Percentiles rank a stretch among this genome's conserved stretches.
These are phyloP conservation scores for Helenozyma rhizophorensis DNA, from an alignment of 805 yeast genomes.

Conservation along the genomic window DNA sequence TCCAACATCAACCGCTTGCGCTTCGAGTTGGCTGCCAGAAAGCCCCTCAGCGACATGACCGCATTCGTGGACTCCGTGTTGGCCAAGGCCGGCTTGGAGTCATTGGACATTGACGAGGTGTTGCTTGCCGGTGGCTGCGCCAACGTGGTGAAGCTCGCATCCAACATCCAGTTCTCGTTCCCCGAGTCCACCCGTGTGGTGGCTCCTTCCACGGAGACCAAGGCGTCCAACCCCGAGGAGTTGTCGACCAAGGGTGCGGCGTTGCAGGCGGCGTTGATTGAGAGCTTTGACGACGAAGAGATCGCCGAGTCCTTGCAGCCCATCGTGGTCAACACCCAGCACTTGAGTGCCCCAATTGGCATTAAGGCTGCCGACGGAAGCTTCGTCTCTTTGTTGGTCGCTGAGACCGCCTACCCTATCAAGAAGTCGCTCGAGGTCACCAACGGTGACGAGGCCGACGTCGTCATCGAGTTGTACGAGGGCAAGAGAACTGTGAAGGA, in stretches of 20 bases:
- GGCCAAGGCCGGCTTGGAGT: conserved; percentile 77
- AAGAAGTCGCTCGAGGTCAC: conserved; percentile 67
- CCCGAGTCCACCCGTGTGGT: conserved; percentile 72
- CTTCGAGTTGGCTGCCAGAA: conserved; percentile 82
- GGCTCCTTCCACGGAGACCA: conserved; percentile 69
- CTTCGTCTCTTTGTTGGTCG: conserved; percentile 68
- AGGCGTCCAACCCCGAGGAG: conserved; percentile 85
- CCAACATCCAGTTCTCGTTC: conserved; percentile 68
- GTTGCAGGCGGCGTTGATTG: conserved; percentile 85
- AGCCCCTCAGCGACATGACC: conserved; percentile 70
- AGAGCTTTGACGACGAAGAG: conserved; percentile 79
- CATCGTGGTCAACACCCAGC: conserved; percentile 83
- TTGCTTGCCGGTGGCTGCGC: conserved; percentile 92
- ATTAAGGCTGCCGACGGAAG: conserved; percentile 67
- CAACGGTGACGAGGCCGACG: conserved; percentile 54
- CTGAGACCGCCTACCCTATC: conserved; percentile 88
- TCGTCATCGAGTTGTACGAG: conserved; percentile 71
- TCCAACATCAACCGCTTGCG: conserved; percentile 90
- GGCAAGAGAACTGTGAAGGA: conserved; percentile 82
- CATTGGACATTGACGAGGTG: conserved; percentile 85
- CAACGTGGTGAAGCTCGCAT: conserved; percentile 84
- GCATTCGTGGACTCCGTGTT: conserved; percentile 72
- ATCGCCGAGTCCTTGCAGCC: conserved; percentile 77
- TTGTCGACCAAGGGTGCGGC: conserved; percentile 93
- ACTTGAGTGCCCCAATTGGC: conserved; percentile 80